A percentile compares a stretch with the other conserved stretches of the same genome.
phyloP scores from a whole-genome alignment of 257 asterid species.

The Nicotiana otophora region DNA sequence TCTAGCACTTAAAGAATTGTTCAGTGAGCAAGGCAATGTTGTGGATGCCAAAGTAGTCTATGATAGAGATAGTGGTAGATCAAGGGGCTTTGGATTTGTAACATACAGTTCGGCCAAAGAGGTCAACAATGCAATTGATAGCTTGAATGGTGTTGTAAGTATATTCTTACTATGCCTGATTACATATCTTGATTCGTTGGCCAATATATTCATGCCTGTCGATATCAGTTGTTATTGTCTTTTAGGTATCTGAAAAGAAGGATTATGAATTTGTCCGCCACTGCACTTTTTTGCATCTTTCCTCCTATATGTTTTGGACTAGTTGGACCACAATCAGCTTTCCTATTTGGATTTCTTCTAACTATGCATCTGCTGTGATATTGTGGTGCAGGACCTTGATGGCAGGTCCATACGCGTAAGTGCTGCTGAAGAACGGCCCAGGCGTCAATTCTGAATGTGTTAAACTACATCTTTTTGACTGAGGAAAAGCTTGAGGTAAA shows the following conservation, averaged over 20 bases:
- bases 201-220: not conserved
- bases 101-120: constrained; percentile 59
- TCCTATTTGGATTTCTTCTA: too few species aligned
- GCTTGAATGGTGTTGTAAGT: constrained; percentile 74
- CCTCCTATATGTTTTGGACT: too few species aligned
- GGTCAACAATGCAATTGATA: constrained; percentile 51
- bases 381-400: constrained; percentile 43
- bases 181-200: not conserved
- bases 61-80: constrained; percentile 86
- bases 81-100: constrained; percentile 92
- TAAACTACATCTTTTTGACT: not conserved
- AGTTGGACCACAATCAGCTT: not conserved
- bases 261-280: not conserved
- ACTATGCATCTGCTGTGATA: not conserved
- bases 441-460: constrained; percentile 13
- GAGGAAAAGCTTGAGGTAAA: constrained; percentile 1
- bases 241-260: not conserved
- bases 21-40: constrained; percentile 70
- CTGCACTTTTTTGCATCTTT: not conserved
- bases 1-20: constrained; percentile 61
- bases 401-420: constrained; percentile 55
- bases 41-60: constrained; percentile 73
- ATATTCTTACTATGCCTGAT: not conserved
- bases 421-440: constrained; percentile 47
- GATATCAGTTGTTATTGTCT: not conserved